Evolutionary conservation across 768 basidiomycete genomes (phyloP).

Genomic region (Kwoniella mangroviensis): DNA sequence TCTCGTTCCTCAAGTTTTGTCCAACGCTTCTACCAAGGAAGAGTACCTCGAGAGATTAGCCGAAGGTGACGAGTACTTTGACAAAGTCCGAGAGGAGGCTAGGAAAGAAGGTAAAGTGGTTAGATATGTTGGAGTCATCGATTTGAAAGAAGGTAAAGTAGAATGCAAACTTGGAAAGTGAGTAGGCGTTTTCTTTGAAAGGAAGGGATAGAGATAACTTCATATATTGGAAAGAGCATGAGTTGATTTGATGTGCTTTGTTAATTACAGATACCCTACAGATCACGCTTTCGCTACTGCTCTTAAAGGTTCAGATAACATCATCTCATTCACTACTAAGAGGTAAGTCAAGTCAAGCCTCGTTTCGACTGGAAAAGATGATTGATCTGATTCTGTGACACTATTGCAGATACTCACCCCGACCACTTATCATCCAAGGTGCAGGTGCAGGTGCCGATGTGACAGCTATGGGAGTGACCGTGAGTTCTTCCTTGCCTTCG

Average conservation of each 20-base stretch:
- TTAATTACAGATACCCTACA: conserved; percentile 70
- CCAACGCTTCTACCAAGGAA: conserved; percentile 71
- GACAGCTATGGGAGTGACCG: conserved; percentile 94
- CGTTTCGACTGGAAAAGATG: neutral
- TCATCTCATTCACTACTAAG: conserved; percentile 95
- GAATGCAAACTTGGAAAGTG: conserved; percentile 89
- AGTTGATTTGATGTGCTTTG: neutral
- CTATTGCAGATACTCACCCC: conserved; percentile 73
- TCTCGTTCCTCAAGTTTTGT: conserved; percentile 78
- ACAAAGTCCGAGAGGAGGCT: conserved; percentile 76
- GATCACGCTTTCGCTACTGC: conserved; percentile 95
- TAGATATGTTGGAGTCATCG: conserved; percentile 92
- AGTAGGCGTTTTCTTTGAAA: conserved; percentile 48
- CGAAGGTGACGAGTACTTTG: conserved; percentile 80
- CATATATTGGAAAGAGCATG: too few relatives aligned
- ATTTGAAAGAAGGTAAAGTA: conserved; percentile 71
- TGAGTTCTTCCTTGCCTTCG: conserved; percentile 30
- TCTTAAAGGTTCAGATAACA: conserved; percentile 94
- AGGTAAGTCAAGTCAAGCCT: conserved; percentile 60
- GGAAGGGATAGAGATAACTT: too few relatives aligned
- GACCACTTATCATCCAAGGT: conserved; percentile 92
- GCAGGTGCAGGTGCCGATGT: conserved; percentile 97
- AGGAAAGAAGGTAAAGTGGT: conserved; percentile 79
- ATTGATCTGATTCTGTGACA: too few relatives aligned
- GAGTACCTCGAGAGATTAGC: conserved; percentile 80